Conservation (phyloP, 371 early-diverging fungal species). For the Mucor plumbeus region DNA sequence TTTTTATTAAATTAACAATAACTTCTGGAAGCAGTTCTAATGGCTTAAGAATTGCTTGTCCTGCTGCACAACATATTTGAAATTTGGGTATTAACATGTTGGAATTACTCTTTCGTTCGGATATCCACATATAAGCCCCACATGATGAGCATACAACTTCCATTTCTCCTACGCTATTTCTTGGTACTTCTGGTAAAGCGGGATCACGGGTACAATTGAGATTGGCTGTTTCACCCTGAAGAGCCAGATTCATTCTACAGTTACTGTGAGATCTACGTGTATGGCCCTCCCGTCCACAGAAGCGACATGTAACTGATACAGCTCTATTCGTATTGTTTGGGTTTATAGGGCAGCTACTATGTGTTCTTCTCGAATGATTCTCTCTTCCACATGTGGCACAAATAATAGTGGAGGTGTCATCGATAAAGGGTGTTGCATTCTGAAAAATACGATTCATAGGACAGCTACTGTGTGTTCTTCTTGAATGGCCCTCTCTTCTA, state of each 20-base stretch:
- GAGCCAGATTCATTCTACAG: neutral
- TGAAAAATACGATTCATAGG: no score
- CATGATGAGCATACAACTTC: neutral
- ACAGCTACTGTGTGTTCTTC: neutral
- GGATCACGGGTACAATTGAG: neutral
- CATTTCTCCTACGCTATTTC: neutral
- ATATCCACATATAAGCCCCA: neutral
- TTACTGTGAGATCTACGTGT: neutral
- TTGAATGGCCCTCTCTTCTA: neutral
- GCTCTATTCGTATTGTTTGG: no score
- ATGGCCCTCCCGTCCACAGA: no score
- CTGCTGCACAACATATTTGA: constrained; percentile 1
- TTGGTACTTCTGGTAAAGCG: neutral
- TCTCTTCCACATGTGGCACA: neutral
- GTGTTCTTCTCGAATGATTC: neutral
- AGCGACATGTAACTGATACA: no score
- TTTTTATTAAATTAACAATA: no score
- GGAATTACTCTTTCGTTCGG: neutral
- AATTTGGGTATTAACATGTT: no score
- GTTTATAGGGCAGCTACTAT: neutral
- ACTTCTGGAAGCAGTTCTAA: neutral
- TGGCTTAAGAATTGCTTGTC: neutral
- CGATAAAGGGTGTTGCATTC: no score
- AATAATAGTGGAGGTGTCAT: neutral
- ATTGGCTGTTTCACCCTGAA: neutral